A percentile compares a stretch with the other conserved stretches of the same genome.
Conservation (phyloP, 441 rosid genomes). For the Gossypium davidsonii region DNA sequence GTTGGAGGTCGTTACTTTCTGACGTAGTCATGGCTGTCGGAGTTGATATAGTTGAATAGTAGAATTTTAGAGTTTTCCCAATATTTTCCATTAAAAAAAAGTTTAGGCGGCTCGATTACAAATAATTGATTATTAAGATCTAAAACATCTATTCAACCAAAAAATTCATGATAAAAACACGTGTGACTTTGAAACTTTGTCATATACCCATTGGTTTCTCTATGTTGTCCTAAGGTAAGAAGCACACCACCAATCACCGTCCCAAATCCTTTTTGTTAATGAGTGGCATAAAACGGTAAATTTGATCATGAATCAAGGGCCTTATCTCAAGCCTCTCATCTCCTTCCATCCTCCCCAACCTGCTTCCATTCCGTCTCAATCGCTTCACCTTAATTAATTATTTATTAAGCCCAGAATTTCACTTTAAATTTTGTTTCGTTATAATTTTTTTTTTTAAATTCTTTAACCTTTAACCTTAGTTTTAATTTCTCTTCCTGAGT, state of each 20-base stretch:
- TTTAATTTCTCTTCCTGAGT: neutral
- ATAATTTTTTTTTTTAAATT: neutral
- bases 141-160: neutral
- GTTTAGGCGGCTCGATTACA: too few relatives aligned
- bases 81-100: too few relatives aligned
- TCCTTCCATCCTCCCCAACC: neutral
- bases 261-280: neutral
- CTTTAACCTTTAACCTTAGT: neutral
- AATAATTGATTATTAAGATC: too few relatives aligned
- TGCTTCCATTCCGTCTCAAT: neutral
- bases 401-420: too few relatives aligned
- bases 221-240: neutral
- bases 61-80: too few relatives aligned
- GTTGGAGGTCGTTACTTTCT: too few relatives aligned
- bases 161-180: neutral
- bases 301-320: neutral
- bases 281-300: conserved; percentile 11
- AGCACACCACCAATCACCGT: neutral
- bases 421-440: too few relatives aligned
- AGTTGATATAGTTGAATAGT: too few relatives aligned
- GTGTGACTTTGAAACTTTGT: neutral
- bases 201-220: neutral
- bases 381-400: neutral
- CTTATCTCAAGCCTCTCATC: neutral
- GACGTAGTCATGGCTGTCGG: too few relatives aligned